phyloP scores from a whole-genome alignment of 2,329 filamentous ascomycete genomes.

The Claviceps humidiphila region DNA sequence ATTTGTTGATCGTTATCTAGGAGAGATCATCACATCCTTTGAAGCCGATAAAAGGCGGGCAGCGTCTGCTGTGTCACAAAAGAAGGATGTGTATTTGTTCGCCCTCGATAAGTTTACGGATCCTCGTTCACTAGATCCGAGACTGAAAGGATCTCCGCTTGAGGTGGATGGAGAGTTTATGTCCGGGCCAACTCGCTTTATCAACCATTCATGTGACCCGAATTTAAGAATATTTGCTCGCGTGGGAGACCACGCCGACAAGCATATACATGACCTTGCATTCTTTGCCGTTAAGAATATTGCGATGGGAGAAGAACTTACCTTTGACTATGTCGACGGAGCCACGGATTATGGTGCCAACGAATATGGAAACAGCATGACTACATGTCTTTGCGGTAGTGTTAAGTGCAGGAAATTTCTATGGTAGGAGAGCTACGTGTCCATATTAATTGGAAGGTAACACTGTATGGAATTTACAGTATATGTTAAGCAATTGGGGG shows the following conservation, averaged over 20 bases:
- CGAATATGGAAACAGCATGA: conserved; percentile 34
- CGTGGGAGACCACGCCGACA: conserved; percentile 63
- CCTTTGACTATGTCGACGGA: conserved; percentile 67
- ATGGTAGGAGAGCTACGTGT: conserved; percentile 33
- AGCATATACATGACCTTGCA: conserved; percentile 61
- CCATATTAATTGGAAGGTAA: no score
- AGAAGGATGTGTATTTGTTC: conserved; percentile 71
- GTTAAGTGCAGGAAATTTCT: conserved; percentile 54
- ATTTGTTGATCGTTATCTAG: conserved; percentile 69
- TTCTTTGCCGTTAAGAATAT: conserved; percentile 62
- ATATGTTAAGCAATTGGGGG: no score
- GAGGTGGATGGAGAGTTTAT: conserved; percentile 62
- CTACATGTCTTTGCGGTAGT: conserved; percentile 48
- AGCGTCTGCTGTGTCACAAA: conserved; percentile 37
- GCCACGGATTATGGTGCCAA: conserved; percentile 37
- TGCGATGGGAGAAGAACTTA: conserved; percentile 52
- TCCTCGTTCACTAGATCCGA: conserved; percentile 38
- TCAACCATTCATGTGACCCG: conserved; percentile 71
- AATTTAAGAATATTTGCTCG: conserved; percentile 71
- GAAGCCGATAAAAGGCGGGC: conserved; percentile 55
- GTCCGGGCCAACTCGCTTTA: conserved; percentile 67
- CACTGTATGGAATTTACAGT: no score
- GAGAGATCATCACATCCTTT: conserved; percentile 49
- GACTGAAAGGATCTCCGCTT: conserved; percentile 41
- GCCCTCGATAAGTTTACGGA: conserved; percentile 68